Conservation (phyloP, 176 grass and related monocot species). For the Panicum miliaceum region DNA sequence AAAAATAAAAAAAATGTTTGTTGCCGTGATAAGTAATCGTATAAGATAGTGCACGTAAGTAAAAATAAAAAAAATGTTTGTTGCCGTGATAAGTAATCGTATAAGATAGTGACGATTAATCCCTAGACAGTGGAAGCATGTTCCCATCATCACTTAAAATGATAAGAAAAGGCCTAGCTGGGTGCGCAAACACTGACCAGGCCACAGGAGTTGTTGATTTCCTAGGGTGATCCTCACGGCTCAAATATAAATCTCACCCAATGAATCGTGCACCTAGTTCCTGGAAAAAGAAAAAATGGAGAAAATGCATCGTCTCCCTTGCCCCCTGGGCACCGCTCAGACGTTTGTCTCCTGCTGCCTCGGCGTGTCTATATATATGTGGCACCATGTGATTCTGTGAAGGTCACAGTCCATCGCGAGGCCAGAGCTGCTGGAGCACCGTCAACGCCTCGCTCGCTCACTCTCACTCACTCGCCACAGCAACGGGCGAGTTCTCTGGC, state of each 20-base stretch:
- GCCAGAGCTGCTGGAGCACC: neutral
- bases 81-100: neutral
- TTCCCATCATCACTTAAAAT: neutral
- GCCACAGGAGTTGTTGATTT: neutral
- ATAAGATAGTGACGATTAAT: neutral
- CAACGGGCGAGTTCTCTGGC: neutral
- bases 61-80: neutral
- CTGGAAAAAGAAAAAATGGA: neutral
- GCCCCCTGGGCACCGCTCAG: neutral
- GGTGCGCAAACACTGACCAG: neutral
- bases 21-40: neutral
- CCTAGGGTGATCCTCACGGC: neutral
- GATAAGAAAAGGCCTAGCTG: neutral
- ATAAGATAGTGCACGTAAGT: neutral
- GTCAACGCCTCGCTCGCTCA: neutral
- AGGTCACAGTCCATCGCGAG: neutral
- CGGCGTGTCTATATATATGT: slow-evolving; percentile 28
- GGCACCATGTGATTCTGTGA: slow-evolving; percentile 23
- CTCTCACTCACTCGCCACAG: neutral
- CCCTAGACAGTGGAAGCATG: neutral
- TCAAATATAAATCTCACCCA: neutral
- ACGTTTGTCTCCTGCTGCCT: neutral
- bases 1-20: neutral
- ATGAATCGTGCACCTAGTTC: neutral
- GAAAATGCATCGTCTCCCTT: neutral